Base-by-base conservation (phyloP, 2,329 filamentous ascomycete genomes). In the Beauveria rudraprayagi region DNA sequence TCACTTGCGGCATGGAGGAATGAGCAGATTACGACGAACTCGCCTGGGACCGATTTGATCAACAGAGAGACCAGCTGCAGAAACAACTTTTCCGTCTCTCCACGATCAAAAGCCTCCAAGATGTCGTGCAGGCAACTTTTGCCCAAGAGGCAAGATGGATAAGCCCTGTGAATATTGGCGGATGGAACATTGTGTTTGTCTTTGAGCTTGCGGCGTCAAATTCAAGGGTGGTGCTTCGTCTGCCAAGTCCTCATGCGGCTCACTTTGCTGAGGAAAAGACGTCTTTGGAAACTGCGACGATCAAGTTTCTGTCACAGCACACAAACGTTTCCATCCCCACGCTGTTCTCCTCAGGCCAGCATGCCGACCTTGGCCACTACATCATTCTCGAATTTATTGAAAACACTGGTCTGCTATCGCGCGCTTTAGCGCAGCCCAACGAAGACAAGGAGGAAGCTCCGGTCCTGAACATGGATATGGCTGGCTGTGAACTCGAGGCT, bases 261-360 rank as follows among this genome's bases (percentile, higher is more conserved):
- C 60, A 63, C 28, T 66, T 67, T n/a, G 58, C 65, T 17, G 16
- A 40, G 3, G 64, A 65, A 28, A 69, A 65, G 17, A 64, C 53
- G 0, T n/a, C 63, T 1, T 26, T 63, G 16, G 66, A 66, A 22
- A 64, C 61, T 0, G 64, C 65, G 0, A 65, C 64, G 11, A 62
- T 64, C 4, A 48, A 24, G 0, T 57, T 63, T 1, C 28, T 67
- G 7, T 41, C 46, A 5, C n/a, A 57, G 9, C 9, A 63, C 0
- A 68, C 63, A 0, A 1, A n/a, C 0, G 8, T 70, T 0, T 62
- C 50, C 1, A 40, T 67, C 1, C 62, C 65, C 1, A 37, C 22
- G 5, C 46, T 48, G 8, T 14, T 64, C 0, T 48, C n/a, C 16
- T 67, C 63, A 28, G 68, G 65, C 1, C 44, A 67, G 1, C 66